A percentile compares a stretch with the other conserved stretches of the same genome.
Conservation (phyloP, 1,284 basidiomycete genomes). For the Fomitopsis betulina region DNA sequence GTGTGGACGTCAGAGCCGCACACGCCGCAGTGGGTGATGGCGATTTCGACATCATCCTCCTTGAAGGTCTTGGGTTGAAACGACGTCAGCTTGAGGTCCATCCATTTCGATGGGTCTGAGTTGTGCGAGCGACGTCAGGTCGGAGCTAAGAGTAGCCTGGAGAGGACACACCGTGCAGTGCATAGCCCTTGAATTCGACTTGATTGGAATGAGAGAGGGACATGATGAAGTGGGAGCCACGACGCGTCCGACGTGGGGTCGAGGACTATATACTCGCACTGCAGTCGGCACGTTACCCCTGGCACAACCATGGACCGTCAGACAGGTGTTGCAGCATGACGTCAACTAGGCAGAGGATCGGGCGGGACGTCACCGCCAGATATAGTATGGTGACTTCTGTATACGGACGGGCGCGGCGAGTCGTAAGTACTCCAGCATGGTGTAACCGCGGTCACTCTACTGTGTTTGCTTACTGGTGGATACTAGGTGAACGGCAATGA, state of each 20-base stretch:
- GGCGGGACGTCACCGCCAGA: background rate
- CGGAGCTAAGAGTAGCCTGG: background rate
- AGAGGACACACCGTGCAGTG: slow-evolving; percentile 9
- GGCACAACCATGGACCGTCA: background rate
- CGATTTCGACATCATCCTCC: slow-evolving; percentile 32
- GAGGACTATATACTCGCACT: background rate
- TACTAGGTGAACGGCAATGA: no score
- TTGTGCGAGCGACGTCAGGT: background rate
- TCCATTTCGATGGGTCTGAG: slow-evolving; percentile 29
- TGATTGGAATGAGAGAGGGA: slow-evolving; percentile 2
- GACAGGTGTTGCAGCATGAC: background rate
- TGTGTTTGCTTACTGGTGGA: no score
- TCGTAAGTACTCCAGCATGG: background rate
- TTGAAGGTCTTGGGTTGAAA: slow-evolving; percentile 30
- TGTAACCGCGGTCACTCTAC: no score
- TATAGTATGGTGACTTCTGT: background rate
- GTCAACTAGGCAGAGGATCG: background rate
- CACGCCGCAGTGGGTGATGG: slow-evolving; percentile 35
- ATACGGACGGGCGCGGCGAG: background rate
- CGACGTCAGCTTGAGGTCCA: slow-evolving; percentile 36
- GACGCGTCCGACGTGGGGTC: background rate
- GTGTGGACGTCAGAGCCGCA: slow-evolving; percentile 55
- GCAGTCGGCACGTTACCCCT: no score
- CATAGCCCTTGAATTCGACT: slow-evolving; percentile 20
- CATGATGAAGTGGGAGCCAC: background rate